Evolutionary conservation across 2,329 filamentous ascomycete genomes (phyloP), one percentile per base, ranked within the genome.

Genomic region (Aureobasidium subglaciale): DNA sequence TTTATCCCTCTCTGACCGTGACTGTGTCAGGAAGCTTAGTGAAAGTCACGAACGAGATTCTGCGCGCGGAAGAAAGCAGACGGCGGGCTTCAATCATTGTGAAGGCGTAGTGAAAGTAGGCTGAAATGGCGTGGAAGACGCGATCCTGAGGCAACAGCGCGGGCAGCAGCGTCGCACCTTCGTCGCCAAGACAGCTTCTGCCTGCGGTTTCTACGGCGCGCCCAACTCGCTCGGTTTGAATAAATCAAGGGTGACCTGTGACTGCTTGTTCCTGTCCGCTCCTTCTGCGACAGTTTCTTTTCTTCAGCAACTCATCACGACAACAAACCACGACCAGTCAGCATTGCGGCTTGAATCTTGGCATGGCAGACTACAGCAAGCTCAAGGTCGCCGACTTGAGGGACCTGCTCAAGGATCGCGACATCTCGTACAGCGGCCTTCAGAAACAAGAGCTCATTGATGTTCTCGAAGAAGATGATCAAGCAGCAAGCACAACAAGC

Each of bases 351-450:
- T n/a, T n/a, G n/a, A n/a, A n/a, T n/a, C n/a, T n/a, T n/a, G n/a
- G n/a, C n/a, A n/a, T n/a, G n/a, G n/a, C n/a, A n/a, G 70, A 73
- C 55, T 74, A 74, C 65, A 68, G 62, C 62, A 73, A 71, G 56
- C 65, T 68, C 29, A 74, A 71, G 5, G 72, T 74, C 57, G 68
- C 68, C 58, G 66, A 71, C 55, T 62, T 74, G 35, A 67, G 68
- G 50, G 62, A 65, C 59, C 50, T 72, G 25, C 63, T 73, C 49
- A 73, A 73, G 54, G 67, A 73, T 22, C 66, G 70, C 25, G 62
- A 64, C 13, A 72, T 74, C 55, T 64, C 71, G 1, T 67, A 66
- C 25, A 72, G 70, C 0, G 70, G 72, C n/a, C 60, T 73, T 27
- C 63, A 69, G 40, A 74, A 74, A 60, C 68, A 68, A 48, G 69